Base-by-base conservation (phyloP, 2,329 filamentous ascomycete genomes). In the Neopestalotiopsis sp. region DNA sequence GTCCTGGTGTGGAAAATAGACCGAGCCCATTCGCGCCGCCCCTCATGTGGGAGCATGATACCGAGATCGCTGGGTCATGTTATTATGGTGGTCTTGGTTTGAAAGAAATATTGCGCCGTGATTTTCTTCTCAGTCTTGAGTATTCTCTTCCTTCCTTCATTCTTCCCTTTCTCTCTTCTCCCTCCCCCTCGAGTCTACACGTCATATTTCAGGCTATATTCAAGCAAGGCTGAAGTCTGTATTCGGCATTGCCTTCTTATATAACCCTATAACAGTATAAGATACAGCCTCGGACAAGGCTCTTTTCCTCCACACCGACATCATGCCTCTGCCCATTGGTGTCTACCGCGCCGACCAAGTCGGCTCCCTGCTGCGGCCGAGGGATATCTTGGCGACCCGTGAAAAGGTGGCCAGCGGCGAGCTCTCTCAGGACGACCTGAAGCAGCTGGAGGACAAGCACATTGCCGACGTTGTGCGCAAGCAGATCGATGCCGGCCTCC, bases 331-430 rank as follows among this genome's bases (percentile, higher is more conserved):
- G 58, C 81, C 81, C 34, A 74, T 73, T 24, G 81, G 81, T 67
- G 80, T 83, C 74, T 84, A 84, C 75, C 82, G 83, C 68, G 85
- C 86, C 73, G 86, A 88, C 80, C 86, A 88, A 73, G 86, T 88
- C 73, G 86, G 86, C 65, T 88, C 85, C 24, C 85, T 88, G 71
- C 81, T 88, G 24, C 84, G 86, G 40, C 85, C 86, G 69, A 81
- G 82, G 72, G 76, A 81, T 7, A 80, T 88, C 64, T 82, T 88
- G 67, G 80, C 82, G 28, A 83, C 84, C 17, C 85, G 86, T 68
- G 80, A 84, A 69, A 81, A 85, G 61, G 81, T 83, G 12, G 82
- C 83, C 58, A 78, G 81, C 45, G 80, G 81, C 65, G 80, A 80
- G 63, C 81, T 84, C 67, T 80, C 78, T 58, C 72, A 79, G 13